Evolutionary conservation across 2,329 filamentous ascomycete genomes (phyloP).

Genomic region (Dactylellina leptospora): DNA sequence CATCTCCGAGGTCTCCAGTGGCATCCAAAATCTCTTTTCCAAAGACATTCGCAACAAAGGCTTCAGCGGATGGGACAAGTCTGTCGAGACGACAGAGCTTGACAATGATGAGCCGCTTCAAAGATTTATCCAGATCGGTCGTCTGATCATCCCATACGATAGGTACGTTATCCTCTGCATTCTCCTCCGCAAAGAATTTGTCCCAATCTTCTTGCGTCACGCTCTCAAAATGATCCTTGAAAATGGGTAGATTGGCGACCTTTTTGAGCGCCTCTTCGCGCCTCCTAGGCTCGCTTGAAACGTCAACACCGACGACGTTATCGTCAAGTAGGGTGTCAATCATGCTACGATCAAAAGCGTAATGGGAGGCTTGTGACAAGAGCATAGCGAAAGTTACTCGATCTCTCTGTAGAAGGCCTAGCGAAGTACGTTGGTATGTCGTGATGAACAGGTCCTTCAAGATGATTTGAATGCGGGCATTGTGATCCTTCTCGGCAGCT

Average conservation of each 20-base stretch:
- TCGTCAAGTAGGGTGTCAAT: conserved; percentile 88
- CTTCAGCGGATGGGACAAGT: conserved; percentile 90
- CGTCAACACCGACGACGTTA: conserved; percentile 76
- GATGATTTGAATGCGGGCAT: conserved; percentile 84
- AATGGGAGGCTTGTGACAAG: conserved; percentile 93
- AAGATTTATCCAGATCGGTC: conserved; percentile 74
- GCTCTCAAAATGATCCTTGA: conserved; percentile 76
- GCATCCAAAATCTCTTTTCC: conserved; percentile 82
- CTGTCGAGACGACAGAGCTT: conserved; percentile 96
- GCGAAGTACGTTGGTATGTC: conserved; percentile 92
- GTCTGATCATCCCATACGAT: conserved; percentile 70
- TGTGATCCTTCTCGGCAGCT: conserved; percentile 75
- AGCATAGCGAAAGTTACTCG: conserved; percentile 93
- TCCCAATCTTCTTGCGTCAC: conserved; percentile 76
- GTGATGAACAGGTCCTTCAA: conserved; percentile 90
- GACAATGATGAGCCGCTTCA: conserved; percentile 85
- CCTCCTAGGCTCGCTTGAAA: conserved; percentile 73
- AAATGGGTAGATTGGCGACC: conserved; percentile 73
- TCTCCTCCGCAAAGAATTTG: conserved; percentile 82
- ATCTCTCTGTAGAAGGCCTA: conserved; percentile 91
- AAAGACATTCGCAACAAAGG: conserved; percentile 87
- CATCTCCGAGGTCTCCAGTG: conserved; percentile 83
- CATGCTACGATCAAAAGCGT: conserved; percentile 88
- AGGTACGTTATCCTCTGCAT: conserved; percentile 85
- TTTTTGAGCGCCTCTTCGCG: conserved; percentile 74